These are phyloP conservation scores for Colletotrichum somersetense DNA, from an alignment of 2,329 filamentous ascomycete genomes.

Conservation along the genomic window DNA sequence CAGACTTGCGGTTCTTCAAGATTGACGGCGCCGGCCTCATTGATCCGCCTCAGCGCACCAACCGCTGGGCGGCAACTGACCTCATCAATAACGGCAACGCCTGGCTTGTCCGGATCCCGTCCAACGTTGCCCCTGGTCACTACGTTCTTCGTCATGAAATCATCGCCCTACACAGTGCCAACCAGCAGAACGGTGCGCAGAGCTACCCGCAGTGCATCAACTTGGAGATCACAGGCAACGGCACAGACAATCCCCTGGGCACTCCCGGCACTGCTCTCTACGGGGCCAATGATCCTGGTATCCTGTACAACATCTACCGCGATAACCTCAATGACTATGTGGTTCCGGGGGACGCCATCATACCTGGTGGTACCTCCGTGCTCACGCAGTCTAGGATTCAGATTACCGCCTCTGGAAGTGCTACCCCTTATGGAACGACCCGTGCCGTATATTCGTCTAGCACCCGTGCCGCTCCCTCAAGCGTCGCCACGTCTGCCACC, in stretches of 20 bases:
- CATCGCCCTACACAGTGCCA: slow-evolving; percentile 65
- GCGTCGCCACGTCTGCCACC: neutral
- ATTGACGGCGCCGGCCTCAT: slow-evolving; percentile 57
- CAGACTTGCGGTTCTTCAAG: slow-evolving; percentile 60
- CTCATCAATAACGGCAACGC: slow-evolving; percentile 64
- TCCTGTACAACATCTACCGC: slow-evolving; percentile 67
- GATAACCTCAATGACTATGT: slow-evolving; percentile 44
- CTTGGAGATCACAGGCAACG: slow-evolving; percentile 65
- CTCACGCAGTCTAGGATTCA: slow-evolving; percentile 41
- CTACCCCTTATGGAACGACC: slow-evolving; percentile 37
- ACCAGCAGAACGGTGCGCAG: slow-evolving; percentile 58
- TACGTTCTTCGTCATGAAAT: slow-evolving; percentile 69
- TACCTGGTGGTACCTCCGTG: slow-evolving; percentile 44
- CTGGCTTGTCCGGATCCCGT: slow-evolving; percentile 64
- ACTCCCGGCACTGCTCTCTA: slow-evolving; percentile 66
- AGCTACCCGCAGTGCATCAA: slow-evolving; percentile 68
- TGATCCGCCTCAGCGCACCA: slow-evolving; percentile 47
- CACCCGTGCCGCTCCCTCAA: neutral
- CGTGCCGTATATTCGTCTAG: neutral
- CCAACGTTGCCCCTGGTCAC: slow-evolving; percentile 61
- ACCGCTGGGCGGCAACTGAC: slow-evolving; percentile 56
- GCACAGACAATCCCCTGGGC: slow-evolving; percentile 61
- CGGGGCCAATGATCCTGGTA: slow-evolving; percentile 64
- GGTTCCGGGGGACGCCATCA: slow-evolving; percentile 49
- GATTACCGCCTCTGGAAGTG: slow-evolving; percentile 41